Evolutionary conservation across 1,284 basidiomycete species (phyloP).

Genomic region (Nidula niveotomentosa): DNA sequence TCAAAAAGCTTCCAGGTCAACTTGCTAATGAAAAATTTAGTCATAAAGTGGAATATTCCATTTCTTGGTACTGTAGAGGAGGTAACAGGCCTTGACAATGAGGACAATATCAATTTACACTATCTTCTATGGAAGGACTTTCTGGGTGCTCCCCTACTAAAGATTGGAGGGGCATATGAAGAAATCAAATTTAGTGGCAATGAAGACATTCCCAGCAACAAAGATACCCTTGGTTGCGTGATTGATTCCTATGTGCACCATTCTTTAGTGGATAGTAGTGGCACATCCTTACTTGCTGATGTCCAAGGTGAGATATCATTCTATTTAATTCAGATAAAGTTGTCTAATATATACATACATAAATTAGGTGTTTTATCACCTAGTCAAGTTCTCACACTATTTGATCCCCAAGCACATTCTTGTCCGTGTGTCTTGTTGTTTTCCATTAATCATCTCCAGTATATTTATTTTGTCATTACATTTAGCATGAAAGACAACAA

Average conservation of each 20-base stretch:
- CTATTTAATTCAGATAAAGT: conserved; percentile 4
- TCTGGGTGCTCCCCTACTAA: conserved; percentile 13
- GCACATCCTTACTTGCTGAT: conserved; percentile 15
- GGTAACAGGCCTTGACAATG: not conserved
- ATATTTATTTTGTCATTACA: not conserved
- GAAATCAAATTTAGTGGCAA: conserved; percentile 20
- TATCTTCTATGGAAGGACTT: conserved; percentile 8
- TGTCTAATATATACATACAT: not conserved
- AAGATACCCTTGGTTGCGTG: conserved; percentile 10
- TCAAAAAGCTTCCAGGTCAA: not conserved
- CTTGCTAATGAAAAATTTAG: not conserved
- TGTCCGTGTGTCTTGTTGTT: not conserved
- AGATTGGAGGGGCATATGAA: conserved; percentile 1
- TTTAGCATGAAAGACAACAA: not conserved
- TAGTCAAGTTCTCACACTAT: conserved; percentile 3
- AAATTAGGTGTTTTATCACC: not conserved
- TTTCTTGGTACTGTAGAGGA: not conserved
- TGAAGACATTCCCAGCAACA: conserved; percentile 10
- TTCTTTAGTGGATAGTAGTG: conserved; percentile 12
- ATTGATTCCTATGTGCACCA: conserved; percentile 22
- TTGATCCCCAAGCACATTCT: conserved; percentile 20
- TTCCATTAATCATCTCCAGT: not conserved
- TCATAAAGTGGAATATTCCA: conserved; percentile 8
- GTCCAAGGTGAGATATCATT: conserved; percentile 19
- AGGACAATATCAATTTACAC: not conserved